Conservation (phyloP, 345 rosid genomes). For the Draba incana region DNA sequence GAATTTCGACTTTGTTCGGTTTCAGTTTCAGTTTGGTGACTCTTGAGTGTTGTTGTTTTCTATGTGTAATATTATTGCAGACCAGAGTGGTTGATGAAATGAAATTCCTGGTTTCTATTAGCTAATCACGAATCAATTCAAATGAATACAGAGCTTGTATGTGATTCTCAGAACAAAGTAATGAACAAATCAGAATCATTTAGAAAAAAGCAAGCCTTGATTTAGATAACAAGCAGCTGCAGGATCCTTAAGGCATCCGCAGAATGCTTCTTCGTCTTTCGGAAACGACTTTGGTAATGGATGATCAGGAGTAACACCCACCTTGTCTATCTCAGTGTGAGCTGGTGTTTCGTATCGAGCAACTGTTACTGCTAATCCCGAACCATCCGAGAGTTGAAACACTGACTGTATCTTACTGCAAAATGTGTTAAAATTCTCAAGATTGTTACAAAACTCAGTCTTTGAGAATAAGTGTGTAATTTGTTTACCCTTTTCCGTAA, state of each 20-base stretch:
- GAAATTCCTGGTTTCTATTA: slow-evolving; percentile 2
- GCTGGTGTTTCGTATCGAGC: slow-evolving; percentile 98
- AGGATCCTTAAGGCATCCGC: slow-evolving; percentile 81
- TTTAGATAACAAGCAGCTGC: slow-evolving; percentile 67
- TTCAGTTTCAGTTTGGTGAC: slow-evolving; percentile 8
- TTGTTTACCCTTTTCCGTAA: slow-evolving; percentile 87
- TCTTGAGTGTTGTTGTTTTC: slow-evolving; percentile 16
- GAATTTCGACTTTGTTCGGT: background rate
- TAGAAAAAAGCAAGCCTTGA: slow-evolving; percentile 61
- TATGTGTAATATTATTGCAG: slow-evolving; percentile 21
- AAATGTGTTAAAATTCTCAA: slow-evolving; percentile 19
- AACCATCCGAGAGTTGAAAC: slow-evolving; percentile 92
- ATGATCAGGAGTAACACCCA: slow-evolving; percentile 91
- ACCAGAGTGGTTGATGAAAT: background rate
- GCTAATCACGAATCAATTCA: background rate
- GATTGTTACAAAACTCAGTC: background rate
- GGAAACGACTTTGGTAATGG: slow-evolving; percentile 83
- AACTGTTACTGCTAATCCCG: slow-evolving; percentile 89
- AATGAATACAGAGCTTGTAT: background rate
- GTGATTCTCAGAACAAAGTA: slow-evolving; percentile 8
- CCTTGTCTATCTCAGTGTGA: slow-evolving; percentile 85
- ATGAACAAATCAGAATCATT: slow-evolving; percentile 42
- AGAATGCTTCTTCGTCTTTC: slow-evolving; percentile 70
- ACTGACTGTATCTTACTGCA: slow-evolving; percentile 97
- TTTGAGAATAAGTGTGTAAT: background rate